Evolutionary conservation across 352 stramenopile species (phyloP), one percentile per base, ranked within the genome.

Genomic region (Globisporangium orthogonon): DNA sequence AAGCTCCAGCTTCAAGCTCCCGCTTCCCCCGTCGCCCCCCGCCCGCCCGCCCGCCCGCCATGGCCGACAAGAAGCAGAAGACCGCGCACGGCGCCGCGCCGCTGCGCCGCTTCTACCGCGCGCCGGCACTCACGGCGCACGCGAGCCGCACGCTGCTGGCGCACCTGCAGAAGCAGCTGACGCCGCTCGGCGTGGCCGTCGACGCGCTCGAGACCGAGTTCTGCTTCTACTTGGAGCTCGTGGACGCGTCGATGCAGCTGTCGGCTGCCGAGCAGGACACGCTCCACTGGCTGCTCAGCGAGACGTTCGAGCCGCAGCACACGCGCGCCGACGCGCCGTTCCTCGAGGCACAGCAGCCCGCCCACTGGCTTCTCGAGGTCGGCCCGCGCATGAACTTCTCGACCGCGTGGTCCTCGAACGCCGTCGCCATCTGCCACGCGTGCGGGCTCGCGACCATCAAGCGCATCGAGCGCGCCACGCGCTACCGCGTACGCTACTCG

Each of bases 321-420:
- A 94, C 89, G 40, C 76, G 76, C 15, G 33, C 67, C 3, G 58
- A 67, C 43, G 63, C 70, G 53, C 74, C 79, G 11, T 96, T 94
- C 58, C 67, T 96, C 23, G 50, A 54, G 28, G 44, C 17, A 33
- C 61, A 35, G 46, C 45, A 13, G 47, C 31, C 17, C 67, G 56
- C 41, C 17, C 70, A 78, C 53, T 95, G 67, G 69, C 66, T 98
- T 4, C 67, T 99, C 0, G 97, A 99, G 72, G 96, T 99, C 54
- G 97, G 97, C 15, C 97, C 97, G 29, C 96, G 97, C 17, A 92
- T 99, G 79, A 98, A 94, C 54, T 99, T 99, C 69, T 97, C 94
- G 14, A 98, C 96, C 11, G 95, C 97, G 7, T 99, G 97, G 81
- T 99, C 93, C 47, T 98, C 94, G 40, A 99, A 99, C 70, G 97